Evolutionary conservation across 176 grass and related monocot genomes (phyloP).

Genomic region (Urochloa ruziziensis): DNA sequence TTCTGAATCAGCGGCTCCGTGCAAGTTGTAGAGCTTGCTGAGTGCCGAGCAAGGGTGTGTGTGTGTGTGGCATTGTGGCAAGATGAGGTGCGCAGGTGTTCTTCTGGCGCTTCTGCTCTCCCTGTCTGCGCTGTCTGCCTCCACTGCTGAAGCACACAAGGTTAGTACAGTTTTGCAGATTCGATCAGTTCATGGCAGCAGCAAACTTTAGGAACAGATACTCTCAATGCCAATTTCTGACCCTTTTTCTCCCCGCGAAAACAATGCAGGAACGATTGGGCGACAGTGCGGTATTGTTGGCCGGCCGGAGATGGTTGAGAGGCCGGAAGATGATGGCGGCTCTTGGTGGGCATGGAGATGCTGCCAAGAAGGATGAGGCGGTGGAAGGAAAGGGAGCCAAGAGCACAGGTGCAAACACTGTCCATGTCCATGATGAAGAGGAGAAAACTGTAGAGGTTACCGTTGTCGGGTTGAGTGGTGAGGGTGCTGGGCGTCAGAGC

Average conservation of each 20-base stretch:
- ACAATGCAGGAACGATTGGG: constrained; percentile 13
- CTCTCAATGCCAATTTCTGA: not conserved
- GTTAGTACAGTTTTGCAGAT: not conserved
- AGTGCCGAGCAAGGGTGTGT: not conserved
- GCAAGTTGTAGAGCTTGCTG: not conserved
- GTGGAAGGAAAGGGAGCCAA: constrained; percentile 22
- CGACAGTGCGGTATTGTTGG: not conserved
- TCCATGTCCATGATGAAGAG: constrained; percentile 26
- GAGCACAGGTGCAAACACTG: constrained; percentile 57
- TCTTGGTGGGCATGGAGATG: not conserved
- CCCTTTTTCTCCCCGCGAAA: not conserved
- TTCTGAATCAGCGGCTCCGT: constrained; percentile 12
- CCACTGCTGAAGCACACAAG: constrained; percentile 28
- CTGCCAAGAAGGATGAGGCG: not conserved
- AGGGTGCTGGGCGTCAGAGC: not conserved
- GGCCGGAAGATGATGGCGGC: constrained; percentile 19
- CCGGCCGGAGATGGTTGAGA: constrained; percentile 34
- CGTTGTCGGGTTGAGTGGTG: constrained; percentile 29
- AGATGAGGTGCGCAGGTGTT: constrained; percentile 34
- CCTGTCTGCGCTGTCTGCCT: constrained; percentile 22
- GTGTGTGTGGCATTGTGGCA: not conserved
- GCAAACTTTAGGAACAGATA: no score
- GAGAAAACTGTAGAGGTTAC: constrained; percentile 45
- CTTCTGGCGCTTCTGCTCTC: constrained; percentile 39
- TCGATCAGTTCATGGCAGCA: not conserved